These are phyloP conservation scores for Drechslera avenae DNA, from an alignment of 2,329 filamentous ascomycete species.

Conservation along the genomic window DNA sequence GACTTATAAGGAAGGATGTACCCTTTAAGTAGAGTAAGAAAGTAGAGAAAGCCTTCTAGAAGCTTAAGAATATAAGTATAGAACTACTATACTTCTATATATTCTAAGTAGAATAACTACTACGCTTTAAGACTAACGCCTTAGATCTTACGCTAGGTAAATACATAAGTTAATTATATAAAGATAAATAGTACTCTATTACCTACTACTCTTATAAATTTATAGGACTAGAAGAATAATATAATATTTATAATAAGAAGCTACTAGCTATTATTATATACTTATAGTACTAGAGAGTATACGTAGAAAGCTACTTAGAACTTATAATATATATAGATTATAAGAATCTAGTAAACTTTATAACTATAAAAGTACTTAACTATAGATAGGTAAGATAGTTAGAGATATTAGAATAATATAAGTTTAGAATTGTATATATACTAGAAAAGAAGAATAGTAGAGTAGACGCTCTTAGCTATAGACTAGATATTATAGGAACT, in stretches of 20 bases:
- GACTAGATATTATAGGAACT: too few relatives aligned
- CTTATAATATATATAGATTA: constrained; percentile 27
- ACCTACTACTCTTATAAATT: neutral
- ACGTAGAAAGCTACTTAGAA: neutral
- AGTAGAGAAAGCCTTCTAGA: constrained; percentile 2
- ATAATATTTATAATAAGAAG: neutral
- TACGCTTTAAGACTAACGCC: neutral
- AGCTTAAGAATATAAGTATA: constrained; percentile 1
- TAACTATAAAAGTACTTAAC: constrained; percentile 32
- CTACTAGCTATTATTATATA: neutral
- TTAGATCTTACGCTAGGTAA: neutral
- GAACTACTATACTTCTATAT: neutral
- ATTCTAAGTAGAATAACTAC: neutral
- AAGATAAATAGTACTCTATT: neutral
- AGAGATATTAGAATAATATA: constrained; percentile 22
- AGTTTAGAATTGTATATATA: constrained; percentile 2
- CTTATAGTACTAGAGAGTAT: too few relatives aligned
- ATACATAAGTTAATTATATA: too few relatives aligned
- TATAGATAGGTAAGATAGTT: too few relatives aligned
- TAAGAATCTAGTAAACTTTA: constrained; percentile 38
- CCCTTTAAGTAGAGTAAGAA: too few relatives aligned
- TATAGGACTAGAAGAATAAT: neutral
- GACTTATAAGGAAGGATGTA: too few relatives aligned
- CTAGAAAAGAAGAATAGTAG: neutral
- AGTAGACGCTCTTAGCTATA: neutral